Conservation (phyloP, 768 basidiomycete genomes). For the Kwoniella mangroviensis region DNA sequence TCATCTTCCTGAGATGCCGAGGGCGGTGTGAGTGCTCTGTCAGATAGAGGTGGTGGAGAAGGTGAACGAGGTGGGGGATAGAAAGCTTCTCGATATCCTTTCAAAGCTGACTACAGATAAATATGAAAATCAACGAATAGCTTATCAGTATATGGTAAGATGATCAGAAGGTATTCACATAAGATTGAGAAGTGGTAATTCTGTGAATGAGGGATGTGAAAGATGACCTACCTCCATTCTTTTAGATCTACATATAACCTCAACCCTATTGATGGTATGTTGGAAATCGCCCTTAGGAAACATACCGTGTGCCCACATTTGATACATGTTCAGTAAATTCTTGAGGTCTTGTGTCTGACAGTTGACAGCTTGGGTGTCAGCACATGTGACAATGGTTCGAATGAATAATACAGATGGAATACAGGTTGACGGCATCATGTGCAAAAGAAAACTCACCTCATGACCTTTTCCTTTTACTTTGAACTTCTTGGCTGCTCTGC, state of each 20-base stretch:
- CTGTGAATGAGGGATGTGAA: not conserved
- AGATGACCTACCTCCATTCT: conserved; percentile 74
- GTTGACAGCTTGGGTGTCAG: not conserved
- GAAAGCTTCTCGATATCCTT: conserved; percentile 48
- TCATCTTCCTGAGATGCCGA: not conserved
- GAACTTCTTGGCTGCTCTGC: conserved; percentile 76
- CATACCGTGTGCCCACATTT: conserved; percentile 92
- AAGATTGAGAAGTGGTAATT: too few relatives aligned
- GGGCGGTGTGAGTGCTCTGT: conserved; percentile 12
- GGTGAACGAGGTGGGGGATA: conserved; percentile 39
- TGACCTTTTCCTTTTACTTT: conserved; percentile 86
- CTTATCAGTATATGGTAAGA: not conserved
- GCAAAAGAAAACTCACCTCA: conserved; percentile 67
- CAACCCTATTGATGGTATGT: conserved; percentile 82
- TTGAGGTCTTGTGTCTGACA: conserved; percentile 77
- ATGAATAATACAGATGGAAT: too few relatives aligned
- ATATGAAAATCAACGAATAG: not conserved
- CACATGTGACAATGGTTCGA: too few relatives aligned
- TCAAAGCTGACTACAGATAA: conserved; percentile 36
- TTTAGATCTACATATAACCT: conserved; percentile 83
- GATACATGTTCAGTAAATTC: conserved; percentile 79
- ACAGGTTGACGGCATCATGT: too few relatives aligned
- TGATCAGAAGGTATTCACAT: too few relatives aligned
- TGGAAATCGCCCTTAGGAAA: conserved; percentile 86
- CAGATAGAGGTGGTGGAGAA: conserved; percentile 34